Percentiles rank a stretch among this genome's conserved stretches.
Evolutionary conservation across 495 filamentous ascomycete species (phyloP).

Genomic region (Wilcoxina mikolae): DNA sequence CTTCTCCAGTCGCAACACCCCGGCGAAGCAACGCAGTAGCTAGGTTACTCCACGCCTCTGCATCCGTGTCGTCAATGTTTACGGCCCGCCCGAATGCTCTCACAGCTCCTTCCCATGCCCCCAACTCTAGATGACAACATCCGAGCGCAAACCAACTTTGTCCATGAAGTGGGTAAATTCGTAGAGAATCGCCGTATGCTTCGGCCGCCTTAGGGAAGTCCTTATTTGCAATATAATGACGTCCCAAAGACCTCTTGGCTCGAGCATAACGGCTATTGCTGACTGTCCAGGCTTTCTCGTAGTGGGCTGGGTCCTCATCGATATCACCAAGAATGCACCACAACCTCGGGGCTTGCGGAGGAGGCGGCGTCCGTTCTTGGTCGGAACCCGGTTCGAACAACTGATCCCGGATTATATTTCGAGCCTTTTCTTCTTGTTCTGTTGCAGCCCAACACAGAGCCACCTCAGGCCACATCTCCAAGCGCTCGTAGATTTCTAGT

Average conservation of each 20-base stretch:
- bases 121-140: conserved; percentile 65
- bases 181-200: conserved; percentile 61
- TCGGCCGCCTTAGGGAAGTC: conserved; percentile 55
- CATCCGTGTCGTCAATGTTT: conserved; percentile 70
- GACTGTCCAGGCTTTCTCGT: conserved; percentile 78
- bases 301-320: conserved; percentile 54
- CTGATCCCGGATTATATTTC: conserved; percentile 54
- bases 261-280: conserved; percentile 67
- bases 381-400: conserved; percentile 43
- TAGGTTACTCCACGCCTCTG: conserved; percentile 87
- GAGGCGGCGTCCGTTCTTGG: conserved; percentile 47
- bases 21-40: conserved; percentile 59
- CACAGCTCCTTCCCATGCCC: conserved; percentile 64
- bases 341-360: conserved; percentile 69
- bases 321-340: conserved; percentile 93
- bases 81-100: conserved; percentile 71
- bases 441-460: conserved; percentile 75
- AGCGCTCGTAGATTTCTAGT: conserved; percentile 86
- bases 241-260: conserved; percentile 73
- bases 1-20: conserved; percentile 7
- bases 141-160: conserved; percentile 79
- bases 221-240: conserved; percentile 50
- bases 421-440: conserved; percentile 72
- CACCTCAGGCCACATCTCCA: conserved; percentile 91
- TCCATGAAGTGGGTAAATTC: conserved; percentile 64